Conservation (phyloP, 2,329 filamentous ascomycete species). For the Fonsecaea monophora region DNA sequence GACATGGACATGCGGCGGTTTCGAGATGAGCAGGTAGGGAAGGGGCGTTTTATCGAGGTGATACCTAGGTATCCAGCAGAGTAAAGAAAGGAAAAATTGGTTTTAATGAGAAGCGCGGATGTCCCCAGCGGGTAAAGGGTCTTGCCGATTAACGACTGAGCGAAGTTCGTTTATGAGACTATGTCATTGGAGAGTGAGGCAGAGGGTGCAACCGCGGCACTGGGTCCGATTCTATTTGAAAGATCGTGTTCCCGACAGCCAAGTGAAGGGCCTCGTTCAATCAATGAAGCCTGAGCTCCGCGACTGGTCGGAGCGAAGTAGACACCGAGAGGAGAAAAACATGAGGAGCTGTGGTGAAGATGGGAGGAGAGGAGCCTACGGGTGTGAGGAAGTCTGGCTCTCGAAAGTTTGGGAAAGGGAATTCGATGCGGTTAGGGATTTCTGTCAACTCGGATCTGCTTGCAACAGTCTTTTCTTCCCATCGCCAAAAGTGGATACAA, state of each 20-base stretch:
- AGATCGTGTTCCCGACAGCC: background rate
- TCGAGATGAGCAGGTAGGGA: background rate
- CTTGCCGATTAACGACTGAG: background rate
- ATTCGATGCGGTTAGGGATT: background rate
- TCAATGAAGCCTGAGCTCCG: background rate
- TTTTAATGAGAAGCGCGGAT: background rate
- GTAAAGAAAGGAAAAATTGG: background rate
- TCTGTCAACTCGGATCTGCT: background rate
- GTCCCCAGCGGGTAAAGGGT: background rate
- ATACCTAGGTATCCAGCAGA: background rate
- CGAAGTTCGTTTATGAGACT: background rate
- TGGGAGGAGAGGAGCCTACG: background rate
- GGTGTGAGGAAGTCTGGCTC: background rate
- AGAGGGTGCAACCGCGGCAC: background rate
- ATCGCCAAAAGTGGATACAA: background rate
- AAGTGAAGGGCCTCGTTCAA: background rate
- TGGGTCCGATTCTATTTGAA: slow-evolving; percentile 4
- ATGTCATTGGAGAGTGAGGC: slow-evolving; percentile 2
- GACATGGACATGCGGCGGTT: background rate
- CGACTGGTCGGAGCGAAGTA: background rate
- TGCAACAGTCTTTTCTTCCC: background rate
- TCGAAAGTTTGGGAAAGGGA: background rate
- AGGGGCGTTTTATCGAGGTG: background rate
- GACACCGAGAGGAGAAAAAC: background rate
- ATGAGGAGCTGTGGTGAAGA: background rate